Evolutionary conservation across 768 basidiomycete species (phyloP).

Genomic region (Leccinum truebloodii): DNA sequence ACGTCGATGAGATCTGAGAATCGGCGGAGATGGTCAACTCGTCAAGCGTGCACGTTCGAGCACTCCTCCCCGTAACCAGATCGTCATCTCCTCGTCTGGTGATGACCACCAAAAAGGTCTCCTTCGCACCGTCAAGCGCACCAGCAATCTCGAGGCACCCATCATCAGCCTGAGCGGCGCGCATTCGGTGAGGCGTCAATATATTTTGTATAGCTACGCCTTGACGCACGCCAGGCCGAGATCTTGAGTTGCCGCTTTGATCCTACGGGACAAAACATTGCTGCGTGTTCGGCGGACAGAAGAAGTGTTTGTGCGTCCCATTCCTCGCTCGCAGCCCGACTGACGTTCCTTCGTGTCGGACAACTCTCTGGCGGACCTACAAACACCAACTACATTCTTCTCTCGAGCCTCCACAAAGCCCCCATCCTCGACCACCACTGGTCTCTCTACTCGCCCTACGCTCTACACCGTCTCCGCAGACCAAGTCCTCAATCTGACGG

Average conservation of each 20-base stretch:
- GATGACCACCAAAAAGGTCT: slow-evolving; percentile 78
- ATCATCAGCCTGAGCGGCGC: slow-evolving; percentile 90
- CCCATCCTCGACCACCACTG: slow-evolving; percentile 93
- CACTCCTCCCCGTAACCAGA: slow-evolving; percentile 59
- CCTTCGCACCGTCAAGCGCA: slow-evolving; percentile 83
- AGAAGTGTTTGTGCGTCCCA: slow-evolving; percentile 78
- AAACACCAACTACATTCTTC: slow-evolving; percentile 88
- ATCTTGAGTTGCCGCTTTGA: slow-evolving; percentile 92
- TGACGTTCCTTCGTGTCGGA: too few species aligned
- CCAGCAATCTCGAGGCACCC: slow-evolving; percentile 91
- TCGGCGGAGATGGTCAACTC: too few species aligned
- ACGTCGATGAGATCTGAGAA: too few species aligned
- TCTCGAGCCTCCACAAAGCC: slow-evolving; percentile 83
- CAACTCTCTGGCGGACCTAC: slow-evolving; percentile 90
- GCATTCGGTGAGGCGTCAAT: slow-evolving; percentile 65
- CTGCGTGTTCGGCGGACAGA: slow-evolving; percentile 88
- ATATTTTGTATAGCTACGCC: neutral
- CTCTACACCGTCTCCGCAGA: slow-evolving; percentile 91
- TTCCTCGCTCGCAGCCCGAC: neutral
- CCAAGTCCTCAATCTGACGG: slow-evolving; percentile 73
- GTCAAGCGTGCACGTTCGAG: slow-evolving; percentile 60
- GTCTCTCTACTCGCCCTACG: slow-evolving; percentile 67
- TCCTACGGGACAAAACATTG: slow-evolving; percentile 90
- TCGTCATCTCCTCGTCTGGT: slow-evolving; percentile 73
- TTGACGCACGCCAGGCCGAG: slow-evolving; percentile 57